Percentiles rank a stretch among this genome's conserved stretches.
Evolutionary conservation across 352 stramenopile species (phyloP).

Genomic region (Globisporangium spinosum): DNA sequence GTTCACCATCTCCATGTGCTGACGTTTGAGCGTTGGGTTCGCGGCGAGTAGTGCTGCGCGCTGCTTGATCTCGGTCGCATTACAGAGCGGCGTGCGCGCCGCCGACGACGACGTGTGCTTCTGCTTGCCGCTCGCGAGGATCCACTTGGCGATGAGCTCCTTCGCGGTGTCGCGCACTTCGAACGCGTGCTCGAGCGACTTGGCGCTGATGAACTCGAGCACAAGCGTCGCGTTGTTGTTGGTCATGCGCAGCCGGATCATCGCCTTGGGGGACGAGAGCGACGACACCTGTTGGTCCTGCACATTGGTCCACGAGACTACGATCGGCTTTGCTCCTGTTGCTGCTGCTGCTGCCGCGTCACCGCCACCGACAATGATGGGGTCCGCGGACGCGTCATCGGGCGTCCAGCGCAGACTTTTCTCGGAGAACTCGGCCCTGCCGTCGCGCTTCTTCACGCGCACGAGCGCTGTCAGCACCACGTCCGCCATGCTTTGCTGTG

Average conservation of each 20-base stretch:
- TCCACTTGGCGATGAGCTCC: constrained; percentile 50
- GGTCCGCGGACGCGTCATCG: constrained; percentile 27
- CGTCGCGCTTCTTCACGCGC: constrained; percentile 82
- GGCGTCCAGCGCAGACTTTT: constrained; percentile 61
- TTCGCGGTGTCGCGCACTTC: constrained; percentile 67
- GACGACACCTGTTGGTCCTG: constrained; percentile 85
- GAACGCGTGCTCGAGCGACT: constrained; percentile 62
- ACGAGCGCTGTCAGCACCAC: constrained; percentile 44
- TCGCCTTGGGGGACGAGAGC: constrained; percentile 62
- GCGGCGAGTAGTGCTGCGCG: constrained; percentile 68
- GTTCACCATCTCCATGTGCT: constrained; percentile 88
- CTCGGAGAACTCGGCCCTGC: constrained; percentile 48
- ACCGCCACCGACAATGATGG: not conserved
- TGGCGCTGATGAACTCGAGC: constrained; percentile 58
- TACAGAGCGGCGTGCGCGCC: constrained; percentile 41
- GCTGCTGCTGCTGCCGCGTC: not conserved
- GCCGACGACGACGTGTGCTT: constrained; percentile 11
- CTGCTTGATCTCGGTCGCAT: constrained; percentile 80
- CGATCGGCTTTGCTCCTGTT: constrained; percentile 33
- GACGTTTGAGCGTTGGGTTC: constrained; percentile 74
- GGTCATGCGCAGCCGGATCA: constrained; percentile 76
- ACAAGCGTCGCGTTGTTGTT: constrained; percentile 60
- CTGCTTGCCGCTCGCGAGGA: constrained; percentile 41
- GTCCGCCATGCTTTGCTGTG: constrained; percentile 1
- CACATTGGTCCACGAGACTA: constrained; percentile 62